These are phyloP conservation scores for Thelonectria olida DNA, from an alignment of 2,329 filamentous ascomycete species.

Conservation along the genomic window DNA sequence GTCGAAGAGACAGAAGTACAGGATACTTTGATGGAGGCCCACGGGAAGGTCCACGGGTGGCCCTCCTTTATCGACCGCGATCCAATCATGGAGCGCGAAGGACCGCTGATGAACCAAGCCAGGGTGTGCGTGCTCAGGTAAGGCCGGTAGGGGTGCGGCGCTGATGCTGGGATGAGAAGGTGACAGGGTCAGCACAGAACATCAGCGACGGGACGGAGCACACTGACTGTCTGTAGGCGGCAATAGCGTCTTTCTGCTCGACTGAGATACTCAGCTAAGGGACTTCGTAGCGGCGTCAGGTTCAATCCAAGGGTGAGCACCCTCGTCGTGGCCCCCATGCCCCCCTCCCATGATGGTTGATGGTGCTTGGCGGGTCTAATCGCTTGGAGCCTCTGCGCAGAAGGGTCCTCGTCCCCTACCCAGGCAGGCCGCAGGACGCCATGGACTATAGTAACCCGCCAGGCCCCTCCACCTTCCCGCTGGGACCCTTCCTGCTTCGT, in stretches of 20 bases:
- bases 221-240: neutral
- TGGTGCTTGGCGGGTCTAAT: slow-evolving; percentile 14
- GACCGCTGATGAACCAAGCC: slow-evolving; percentile 39
- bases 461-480: slow-evolving; percentile 35
- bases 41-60: slow-evolving; percentile 16
- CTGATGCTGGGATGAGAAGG: slow-evolving; percentile 26
- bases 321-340: slow-evolving; percentile 5
- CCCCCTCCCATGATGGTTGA: slow-evolving; percentile 8
- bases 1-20: slow-evolving; percentile 28
- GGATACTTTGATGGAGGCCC: slow-evolving; percentile 29
- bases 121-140: slow-evolving; percentile 30
- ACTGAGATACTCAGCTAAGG: slow-evolving; percentile 8
- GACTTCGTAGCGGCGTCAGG: slow-evolving; percentile 23
- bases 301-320: slow-evolving; percentile 22
- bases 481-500: slow-evolving; percentile 28
- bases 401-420: neutral
- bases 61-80: slow-evolving; percentile 18
- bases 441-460: slow-evolving; percentile 38
- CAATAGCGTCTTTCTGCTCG: slow-evolving; percentile 14
- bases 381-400: slow-evolving; percentile 9
- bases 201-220: slow-evolving; percentile 11
- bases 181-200: slow-evolving; percentile 19
- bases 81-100: slow-evolving; percentile 32
- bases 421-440: slow-evolving; percentile 12
- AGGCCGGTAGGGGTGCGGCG: slow-evolving; percentile 24